Conservation (phyloP, 2,329 filamentous ascomycete genomes). For the Colletotrichum lupini region DNA sequence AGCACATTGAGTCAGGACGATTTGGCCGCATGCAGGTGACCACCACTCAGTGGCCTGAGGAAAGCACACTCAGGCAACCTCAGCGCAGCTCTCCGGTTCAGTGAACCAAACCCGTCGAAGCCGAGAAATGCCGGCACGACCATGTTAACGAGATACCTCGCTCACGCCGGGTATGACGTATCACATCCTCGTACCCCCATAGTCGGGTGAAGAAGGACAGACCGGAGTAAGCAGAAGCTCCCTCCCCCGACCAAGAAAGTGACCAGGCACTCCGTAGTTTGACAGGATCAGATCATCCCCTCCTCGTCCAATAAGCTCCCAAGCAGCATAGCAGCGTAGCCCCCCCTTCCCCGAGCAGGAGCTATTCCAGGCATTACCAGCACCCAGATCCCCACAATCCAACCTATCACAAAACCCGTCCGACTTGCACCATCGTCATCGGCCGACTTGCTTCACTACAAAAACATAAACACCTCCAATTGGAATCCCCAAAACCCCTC, state of each 20-base stretch:
- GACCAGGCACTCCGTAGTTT: not conserved
- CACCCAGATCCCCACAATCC: slow-evolving; percentile 19
- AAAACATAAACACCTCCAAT: slow-evolving; percentile 7
- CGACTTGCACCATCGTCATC: slow-evolving; percentile 30
- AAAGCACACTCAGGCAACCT: not conserved
- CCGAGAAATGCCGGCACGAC: slow-evolving; percentile 32
- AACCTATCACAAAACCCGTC: slow-evolving; percentile 34
- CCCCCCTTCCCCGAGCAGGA: slow-evolving; percentile 9
- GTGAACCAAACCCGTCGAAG: slow-evolving; percentile 1
- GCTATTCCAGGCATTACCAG: slow-evolving; percentile 8
- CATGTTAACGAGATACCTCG: slow-evolving; percentile 33
- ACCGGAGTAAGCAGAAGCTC: slow-evolving; percentile 15
- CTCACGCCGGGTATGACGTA: slow-evolving; percentile 21
- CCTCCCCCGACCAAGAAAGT: not conserved
- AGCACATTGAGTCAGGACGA: not conserved
- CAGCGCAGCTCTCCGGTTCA: not conserved
- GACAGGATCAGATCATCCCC: slow-evolving; percentile 30
- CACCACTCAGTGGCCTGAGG: slow-evolving; percentile 5
- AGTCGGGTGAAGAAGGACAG: slow-evolving; percentile 15
- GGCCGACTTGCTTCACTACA: slow-evolving; percentile 12
- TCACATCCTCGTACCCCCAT: slow-evolving; percentile 20
- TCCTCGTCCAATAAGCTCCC: slow-evolving; percentile 11
- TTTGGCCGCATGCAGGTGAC: slow-evolving; percentile 9
- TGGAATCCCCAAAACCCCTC: slow-evolving; percentile 31
- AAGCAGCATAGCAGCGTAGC: not conserved